These are phyloP conservation scores for Rosa persica DNA, from an alignment of 306 rosid genomes.

Conservation along the genomic window DNA sequence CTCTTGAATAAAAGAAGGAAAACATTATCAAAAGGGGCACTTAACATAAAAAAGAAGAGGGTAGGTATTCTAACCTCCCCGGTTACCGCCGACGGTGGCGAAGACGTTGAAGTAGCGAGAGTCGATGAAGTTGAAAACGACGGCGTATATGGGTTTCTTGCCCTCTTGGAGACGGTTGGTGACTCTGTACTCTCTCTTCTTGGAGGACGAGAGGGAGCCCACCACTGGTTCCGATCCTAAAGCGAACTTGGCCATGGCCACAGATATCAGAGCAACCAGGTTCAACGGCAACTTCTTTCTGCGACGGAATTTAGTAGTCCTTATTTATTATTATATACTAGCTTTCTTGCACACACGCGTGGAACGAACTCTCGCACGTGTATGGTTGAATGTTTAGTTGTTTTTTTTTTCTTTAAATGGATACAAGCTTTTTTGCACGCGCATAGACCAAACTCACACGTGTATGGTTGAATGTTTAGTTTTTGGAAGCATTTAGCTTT, in stretches of 20 bases:
- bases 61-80: constrained; percentile 67
- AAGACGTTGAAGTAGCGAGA: constrained; percentile 80
- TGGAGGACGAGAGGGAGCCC: constrained; percentile 51
- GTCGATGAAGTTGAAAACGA: constrained; percentile 88
- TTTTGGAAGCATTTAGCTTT: too few relatives aligned
- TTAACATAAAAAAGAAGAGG: constrained; percentile 11
- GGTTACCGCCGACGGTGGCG: constrained; percentile 93
- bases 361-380: too few relatives aligned
- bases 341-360: too few relatives aligned
- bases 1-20: not conserved
- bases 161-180: constrained; percentile 96
- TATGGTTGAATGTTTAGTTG: too few relatives aligned
- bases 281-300: too few relatives aligned
- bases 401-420: too few relatives aligned
- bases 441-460: too few relatives aligned
- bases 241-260: constrained; percentile 52
- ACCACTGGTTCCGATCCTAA: constrained; percentile 79
- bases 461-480: too few relatives aligned
- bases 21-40: not conserved
- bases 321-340: too few relatives aligned
- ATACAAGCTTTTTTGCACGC: too few relatives aligned
- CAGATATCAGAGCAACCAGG: not conserved
- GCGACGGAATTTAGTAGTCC: too few relatives aligned
- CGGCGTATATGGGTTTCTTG: constrained; percentile 79
- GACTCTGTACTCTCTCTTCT: constrained; percentile 73